Percentiles rank a stretch among this genome's conserved stretches.
Evolutionary conservation across 306 rosid genomes (phyloP).

Genomic region (Adenanthera pavonina): DNA sequence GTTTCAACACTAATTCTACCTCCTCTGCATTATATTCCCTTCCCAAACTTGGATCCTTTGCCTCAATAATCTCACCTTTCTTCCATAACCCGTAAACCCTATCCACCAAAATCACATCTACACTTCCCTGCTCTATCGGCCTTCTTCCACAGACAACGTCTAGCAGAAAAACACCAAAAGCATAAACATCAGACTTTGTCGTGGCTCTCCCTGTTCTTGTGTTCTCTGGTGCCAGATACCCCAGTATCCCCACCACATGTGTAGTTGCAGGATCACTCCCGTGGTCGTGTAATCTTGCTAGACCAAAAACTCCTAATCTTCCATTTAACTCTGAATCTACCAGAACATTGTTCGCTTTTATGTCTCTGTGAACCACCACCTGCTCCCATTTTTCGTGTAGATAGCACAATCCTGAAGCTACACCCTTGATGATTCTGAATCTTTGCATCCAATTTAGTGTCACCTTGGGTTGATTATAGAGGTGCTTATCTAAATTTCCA

Average conservation of each 20-base stretch:
- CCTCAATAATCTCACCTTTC: slow-evolving; percentile 53
- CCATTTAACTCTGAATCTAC: slow-evolving; percentile 64
- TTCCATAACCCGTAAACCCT: slow-evolving; percentile 39
- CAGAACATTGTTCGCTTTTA: slow-evolving; percentile 74
- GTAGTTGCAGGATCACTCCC: slow-evolving; percentile 67
- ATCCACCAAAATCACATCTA: slow-evolving; percentile 54
- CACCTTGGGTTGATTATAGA: not conserved
- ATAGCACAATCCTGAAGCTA: no score
- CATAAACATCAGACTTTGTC: slow-evolving; percentile 59
- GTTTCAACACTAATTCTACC: not conserved
- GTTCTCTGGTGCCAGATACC: slow-evolving; percentile 72
- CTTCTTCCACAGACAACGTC: slow-evolving; percentile 75
- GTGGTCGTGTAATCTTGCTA: slow-evolving; percentile 64
- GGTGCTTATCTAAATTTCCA: not conserved
- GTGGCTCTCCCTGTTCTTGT: slow-evolving; percentile 64
- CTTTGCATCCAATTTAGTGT: not conserved
- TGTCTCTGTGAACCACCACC: slow-evolving; percentile 60
- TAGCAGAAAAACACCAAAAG: slow-evolving; percentile 65
- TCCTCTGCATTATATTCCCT: not conserved
- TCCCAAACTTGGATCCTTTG: not conserved
- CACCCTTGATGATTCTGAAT: no score
- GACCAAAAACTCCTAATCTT: slow-evolving; percentile 73
- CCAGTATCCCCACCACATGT: slow-evolving; percentile 76
- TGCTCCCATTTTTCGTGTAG: no score
- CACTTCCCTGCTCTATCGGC: slow-evolving; percentile 48